Percentiles rank a stretch among this genome's conserved stretches.
phyloP scores from a whole-genome alignment of 2,329 filamentous ascomycete species.

The Colletotrichum eleusines region DNA sequence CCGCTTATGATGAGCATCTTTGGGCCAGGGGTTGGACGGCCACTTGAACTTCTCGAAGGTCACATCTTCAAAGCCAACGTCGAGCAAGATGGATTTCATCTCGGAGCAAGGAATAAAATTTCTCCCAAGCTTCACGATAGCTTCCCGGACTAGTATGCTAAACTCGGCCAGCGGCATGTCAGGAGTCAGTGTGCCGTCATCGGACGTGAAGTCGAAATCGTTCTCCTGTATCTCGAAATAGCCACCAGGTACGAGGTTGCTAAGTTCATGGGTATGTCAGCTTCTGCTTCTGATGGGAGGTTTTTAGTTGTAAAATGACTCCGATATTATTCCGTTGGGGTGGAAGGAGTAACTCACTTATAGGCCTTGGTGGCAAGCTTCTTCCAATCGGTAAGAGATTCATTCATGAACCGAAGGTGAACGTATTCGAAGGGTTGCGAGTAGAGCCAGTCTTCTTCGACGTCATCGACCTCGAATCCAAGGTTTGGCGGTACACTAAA shows the following conservation, averaged over 20 bases:
- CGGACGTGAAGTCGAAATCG: neutral
- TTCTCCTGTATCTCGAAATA: constrained; percentile 47
- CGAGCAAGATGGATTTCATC: constrained; percentile 44
- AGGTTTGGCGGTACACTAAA: constrained; percentile 58
- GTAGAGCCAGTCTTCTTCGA: constrained; percentile 50
- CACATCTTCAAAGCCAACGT: constrained; percentile 51
- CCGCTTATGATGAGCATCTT: constrained; percentile 49
- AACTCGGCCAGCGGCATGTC: neutral
- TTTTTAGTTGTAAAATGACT: fast-evolving
- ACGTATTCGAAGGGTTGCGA: constrained; percentile 50
- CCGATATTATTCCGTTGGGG: neutral
- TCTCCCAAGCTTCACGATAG: neutral
- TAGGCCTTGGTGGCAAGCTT: neutral
- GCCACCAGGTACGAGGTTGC: neutral
- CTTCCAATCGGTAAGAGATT: constrained; percentile 47
- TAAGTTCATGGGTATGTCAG: neutral
- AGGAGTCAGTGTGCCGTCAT: neutral
- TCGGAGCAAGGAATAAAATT: neutral
- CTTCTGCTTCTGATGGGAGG: neutral
- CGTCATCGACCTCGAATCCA: constrained; percentile 55
- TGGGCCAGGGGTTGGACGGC: constrained; percentile 40
- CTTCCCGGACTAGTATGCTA: neutral
- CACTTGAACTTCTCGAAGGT: constrained; percentile 48
- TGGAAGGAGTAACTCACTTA: neutral
- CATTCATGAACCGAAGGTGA: constrained; percentile 48